A percentile compares a stretch with the other conserved stretches of the same genome.
phyloP scores from a whole-genome alignment of 2,329 filamentous ascomycete species.

The Fusarium brevicatenulatum region DNA sequence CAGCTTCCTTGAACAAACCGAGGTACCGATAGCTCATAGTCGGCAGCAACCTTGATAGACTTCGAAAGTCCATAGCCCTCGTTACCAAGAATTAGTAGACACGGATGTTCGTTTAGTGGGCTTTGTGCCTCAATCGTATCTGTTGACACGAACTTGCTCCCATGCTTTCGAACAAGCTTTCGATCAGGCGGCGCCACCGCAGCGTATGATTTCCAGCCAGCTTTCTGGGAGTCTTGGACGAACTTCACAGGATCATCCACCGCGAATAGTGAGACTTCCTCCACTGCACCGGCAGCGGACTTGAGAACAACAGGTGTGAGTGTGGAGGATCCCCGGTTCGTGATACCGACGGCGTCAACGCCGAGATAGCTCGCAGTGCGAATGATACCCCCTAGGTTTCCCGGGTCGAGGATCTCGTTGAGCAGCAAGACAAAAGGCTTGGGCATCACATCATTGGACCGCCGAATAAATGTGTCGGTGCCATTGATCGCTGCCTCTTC shows the following conservation, averaged over 20 bases:
- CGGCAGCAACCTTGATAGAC: constrained; percentile 71
- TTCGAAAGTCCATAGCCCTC: constrained; percentile 80
- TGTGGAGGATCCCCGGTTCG: constrained; percentile 76
- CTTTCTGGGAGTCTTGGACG: constrained; percentile 70
- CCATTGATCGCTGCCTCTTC: constrained; percentile 84
- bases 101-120: constrained; percentile 70
- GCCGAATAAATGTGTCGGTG: constrained; percentile 59
- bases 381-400: constrained; percentile 90
- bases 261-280: constrained; percentile 79
- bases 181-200: constrained; percentile 66
- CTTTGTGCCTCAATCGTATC: constrained; percentile 60
- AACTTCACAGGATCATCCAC: constrained; percentile 76
- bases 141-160: constrained; percentile 59
- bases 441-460: constrained; percentile 48
- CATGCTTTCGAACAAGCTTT: constrained; percentile 48
- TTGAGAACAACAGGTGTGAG: constrained; percentile 84
- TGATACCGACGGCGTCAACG: constrained; percentile 82
- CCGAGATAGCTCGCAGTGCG: constrained; percentile 92
- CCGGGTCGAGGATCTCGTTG: constrained; percentile 83
- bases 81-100: constrained; percentile 83
- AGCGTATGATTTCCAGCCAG: constrained; percentile 87
- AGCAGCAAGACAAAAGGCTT: constrained; percentile 79
- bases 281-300: constrained; percentile 86
- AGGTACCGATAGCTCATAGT: constrained; percentile 74
- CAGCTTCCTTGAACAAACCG: constrained; percentile 61